Evolutionary conservation across 805 yeast species (phyloP), one percentile per base, ranked within the genome.

Genomic region (Pichia deserticola): DNA sequence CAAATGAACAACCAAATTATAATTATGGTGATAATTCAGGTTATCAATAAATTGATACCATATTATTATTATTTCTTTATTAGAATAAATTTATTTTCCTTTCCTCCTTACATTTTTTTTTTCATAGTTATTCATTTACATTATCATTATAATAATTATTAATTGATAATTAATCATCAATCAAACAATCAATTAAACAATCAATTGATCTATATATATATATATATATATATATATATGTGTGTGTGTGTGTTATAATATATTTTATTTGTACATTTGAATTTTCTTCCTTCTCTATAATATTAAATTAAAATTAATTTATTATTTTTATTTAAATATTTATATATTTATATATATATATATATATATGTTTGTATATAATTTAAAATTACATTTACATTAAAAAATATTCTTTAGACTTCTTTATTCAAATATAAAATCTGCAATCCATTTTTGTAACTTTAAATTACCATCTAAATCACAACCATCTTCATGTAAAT

Each of bases 1-100:
- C 44, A 13, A 44, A 42, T 35, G 54, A 47, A 11, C 53, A 48
- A 37, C 28, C 32, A 33, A 50, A 48, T 30, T 49, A 45, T 32
- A 45, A 50, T 35, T 55, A 53, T 36, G 52, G 51, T 38, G 54
- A 54, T 44, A 51, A 42, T 10, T 39, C 49, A 13, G 57, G 56
- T n/a, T 53, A 43, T 37, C 57, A 53, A 42, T 54, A 44, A 40
- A 32, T 32, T 32, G 34, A 32, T 32, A 3, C 11, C 34, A 32
- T 32, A 32, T 32, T 9, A 32, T 9, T 9, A 9, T 32, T 32
- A 32, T 11, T 11, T 35, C 36, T 11, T 12, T 35, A 35, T 13
- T 11, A 35, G 36, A 13, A 35, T 12, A 35, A 12, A 33, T 42
- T n/a, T 32, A 32, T 32, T 32, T 10, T 32, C 10, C 20, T 3